Base-by-base conservation (phyloP, 371 early-diverging fungal genomes). In the Mortierella sp. region DNA sequence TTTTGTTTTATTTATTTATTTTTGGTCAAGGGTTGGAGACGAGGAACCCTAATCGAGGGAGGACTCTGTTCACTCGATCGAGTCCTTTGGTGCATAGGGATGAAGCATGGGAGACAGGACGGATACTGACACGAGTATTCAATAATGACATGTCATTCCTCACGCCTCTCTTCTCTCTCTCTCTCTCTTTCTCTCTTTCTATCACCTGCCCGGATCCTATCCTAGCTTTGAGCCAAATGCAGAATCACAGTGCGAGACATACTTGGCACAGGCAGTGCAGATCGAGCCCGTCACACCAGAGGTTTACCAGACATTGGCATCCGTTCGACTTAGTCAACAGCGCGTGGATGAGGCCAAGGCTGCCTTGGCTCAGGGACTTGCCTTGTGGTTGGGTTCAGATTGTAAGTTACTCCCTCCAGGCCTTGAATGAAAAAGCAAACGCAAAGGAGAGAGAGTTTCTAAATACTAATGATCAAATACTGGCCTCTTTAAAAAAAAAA, bases 151-250 rank as follows among this genome's bases (percentile, higher is more conserved):
- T n/a, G n/a, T n/a, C n/a, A n/a, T n/a, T n/a, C n/a, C n/a, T n/a
- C n/a, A n/a, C n/a, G n/a, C n/a, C n/a, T n/a, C n/a, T n/a, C n/a
- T n/a, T n/a, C n/a, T n/a, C n/a, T n/a, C n/a, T n/a, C n/a, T n/a
- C n/a, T n/a, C n/a, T n/a, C n/a, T n/a, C n/a, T n/a, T n/a, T n/a
- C n/a, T n/a, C n/a, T n/a, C n/a, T n/a, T n/a, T n/a, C n/a, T n/a
- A n/a, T n/a, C n/a, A n/a, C n/a, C n/a, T n/a, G n/a, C n/a, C n/a
- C n/a, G n/a, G 37, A 37, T 37, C 37, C 37, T 9, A 37, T 28
- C 11, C 30, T 44, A 94, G 94, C 81, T 97, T 96, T 80, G 96
- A 96, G 64, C 89, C 91, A 16, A 92, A 95, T 57, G 98, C 99
- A 7, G 97, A 97, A 82, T 81, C 85, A 52, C 87, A 86, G 56